These are phyloP conservation scores for Globisporangium perplexum DNA, from an alignment of 352 stramenopile genomes.

Conservation along the genomic window DNA sequence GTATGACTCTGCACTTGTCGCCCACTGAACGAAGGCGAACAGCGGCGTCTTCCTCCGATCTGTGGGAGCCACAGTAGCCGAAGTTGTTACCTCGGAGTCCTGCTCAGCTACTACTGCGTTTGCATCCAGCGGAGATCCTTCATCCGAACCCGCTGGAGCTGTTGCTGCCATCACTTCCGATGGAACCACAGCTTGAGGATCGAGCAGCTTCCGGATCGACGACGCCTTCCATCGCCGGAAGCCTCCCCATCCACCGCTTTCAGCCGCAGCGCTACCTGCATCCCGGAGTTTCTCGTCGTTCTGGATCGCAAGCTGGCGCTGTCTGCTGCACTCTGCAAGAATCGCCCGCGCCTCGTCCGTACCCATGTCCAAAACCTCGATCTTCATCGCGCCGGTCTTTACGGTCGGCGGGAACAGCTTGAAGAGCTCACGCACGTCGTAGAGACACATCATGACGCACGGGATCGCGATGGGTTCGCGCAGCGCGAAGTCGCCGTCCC, in stretches of 20 bases:
- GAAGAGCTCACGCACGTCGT: constrained; percentile 51
- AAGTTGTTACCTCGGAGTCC: no score
- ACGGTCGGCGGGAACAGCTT: constrained; percentile 53
- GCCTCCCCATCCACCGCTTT: constrained; percentile 7
- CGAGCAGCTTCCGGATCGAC: constrained; percentile 50
- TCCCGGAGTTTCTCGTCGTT: not conserved
- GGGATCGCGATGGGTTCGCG: constrained; percentile 28
- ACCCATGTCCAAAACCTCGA: constrained; percentile 38
- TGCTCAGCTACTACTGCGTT: no score
- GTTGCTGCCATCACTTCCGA: not conserved
- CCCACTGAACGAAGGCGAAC: constrained; percentile 70
- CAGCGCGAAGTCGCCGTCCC: constrained; percentile 1
- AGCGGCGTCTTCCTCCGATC: constrained; percentile 16
- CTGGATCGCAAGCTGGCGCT: constrained; percentile 11
- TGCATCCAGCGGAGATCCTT: no score
- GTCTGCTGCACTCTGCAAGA: constrained; percentile 16
- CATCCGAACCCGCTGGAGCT: no score
- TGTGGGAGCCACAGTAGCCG: not conserved
- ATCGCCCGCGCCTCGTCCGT: constrained; percentile 1
- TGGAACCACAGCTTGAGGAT: constrained; percentile 12
- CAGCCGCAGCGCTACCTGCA: no score
- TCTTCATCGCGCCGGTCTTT: constrained; percentile 28
- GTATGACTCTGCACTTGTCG: constrained; percentile 32
- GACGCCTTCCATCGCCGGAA: constrained; percentile 42
- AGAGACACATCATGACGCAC: constrained; percentile 67